These are phyloP conservation scores for Codiaeum variegatum DNA, from an alignment of 441 rosid genomes.

Conservation along the genomic window DNA sequence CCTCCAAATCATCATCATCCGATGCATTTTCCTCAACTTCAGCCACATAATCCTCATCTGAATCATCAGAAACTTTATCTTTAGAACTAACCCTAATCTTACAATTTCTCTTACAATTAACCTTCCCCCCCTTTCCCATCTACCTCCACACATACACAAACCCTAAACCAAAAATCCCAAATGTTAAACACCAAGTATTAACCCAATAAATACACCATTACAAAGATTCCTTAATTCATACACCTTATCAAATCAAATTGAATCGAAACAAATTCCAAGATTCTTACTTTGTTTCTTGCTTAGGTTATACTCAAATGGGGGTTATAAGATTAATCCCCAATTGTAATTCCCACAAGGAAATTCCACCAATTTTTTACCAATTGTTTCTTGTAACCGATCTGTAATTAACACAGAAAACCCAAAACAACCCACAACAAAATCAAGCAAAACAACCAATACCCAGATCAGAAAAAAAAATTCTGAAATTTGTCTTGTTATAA, in stretches of 20 bases:
- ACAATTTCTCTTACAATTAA: conserved; percentile 40
- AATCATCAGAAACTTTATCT: conserved; percentile 68
- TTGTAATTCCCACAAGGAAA: conserved; percentile 7
- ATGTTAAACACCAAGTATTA: conserved; percentile 22
- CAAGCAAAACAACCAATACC: conserved; percentile 24
- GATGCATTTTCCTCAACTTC: conserved; percentile 67
- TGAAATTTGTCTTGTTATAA: conserved; percentile 4
- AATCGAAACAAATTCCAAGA: conserved; percentile 24
- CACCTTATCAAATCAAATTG: conserved; percentile 21
- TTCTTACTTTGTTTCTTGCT: conserved; percentile 29
- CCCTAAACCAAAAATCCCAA: conserved; percentile 20
- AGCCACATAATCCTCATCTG: conserved; percentile 94
- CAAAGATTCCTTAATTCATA: conserved; percentile 24
- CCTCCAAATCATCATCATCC: conserved; percentile 56
- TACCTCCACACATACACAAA: conserved; percentile 26
- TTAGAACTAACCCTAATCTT: conserved; percentile 47
- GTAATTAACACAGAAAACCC: conserved; percentile 20
- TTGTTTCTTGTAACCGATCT: conserved; percentile 37
- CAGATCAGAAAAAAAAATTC: conserved; percentile 33
- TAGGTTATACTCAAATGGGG: conserved; percentile 33
- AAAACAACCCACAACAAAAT: conserved; percentile 16
- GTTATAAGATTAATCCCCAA: conserved; percentile 24
- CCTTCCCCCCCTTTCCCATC: conserved; percentile 87
- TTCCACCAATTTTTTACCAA: conserved; percentile 17
- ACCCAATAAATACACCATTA: conserved; percentile 20